Evolutionary conservation across 2,329 filamentous ascomycete genomes (phyloP).

Genomic region (Hypoxylon sp.): DNA sequence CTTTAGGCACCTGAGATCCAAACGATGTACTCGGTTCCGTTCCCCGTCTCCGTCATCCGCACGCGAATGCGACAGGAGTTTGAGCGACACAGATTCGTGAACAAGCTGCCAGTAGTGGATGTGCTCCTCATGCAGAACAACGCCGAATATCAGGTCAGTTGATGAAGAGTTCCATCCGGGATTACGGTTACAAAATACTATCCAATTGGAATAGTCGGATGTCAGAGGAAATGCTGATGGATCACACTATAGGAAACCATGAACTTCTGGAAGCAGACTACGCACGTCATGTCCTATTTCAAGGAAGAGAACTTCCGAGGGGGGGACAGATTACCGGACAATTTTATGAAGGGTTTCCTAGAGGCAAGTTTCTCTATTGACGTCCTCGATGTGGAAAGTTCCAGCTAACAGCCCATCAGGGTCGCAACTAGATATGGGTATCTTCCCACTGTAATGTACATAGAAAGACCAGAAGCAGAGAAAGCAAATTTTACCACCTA

Average conservation of each 20-base stretch:
- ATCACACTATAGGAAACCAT: constrained; percentile 81
- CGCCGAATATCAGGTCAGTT: constrained; percentile 88
- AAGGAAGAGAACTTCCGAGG: constrained; percentile 84
- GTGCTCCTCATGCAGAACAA: constrained; percentile 92
- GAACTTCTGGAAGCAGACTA: constrained; percentile 99
- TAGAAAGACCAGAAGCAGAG: constrained; percentile 55
- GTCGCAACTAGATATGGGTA: constrained; percentile 68
- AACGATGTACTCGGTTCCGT: constrained; percentile 93
- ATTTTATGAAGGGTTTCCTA: constrained; percentile 94
- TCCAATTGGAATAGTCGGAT: not conserved
- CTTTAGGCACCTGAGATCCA: constrained; percentile 93
- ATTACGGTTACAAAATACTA: not conserved
- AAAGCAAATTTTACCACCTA: constrained; percentile 52
- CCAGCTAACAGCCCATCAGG: constrained; percentile 58
- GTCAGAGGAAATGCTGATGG: constrained; percentile 29
- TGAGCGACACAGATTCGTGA: constrained; percentile 93
- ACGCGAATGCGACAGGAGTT: constrained; percentile 98
- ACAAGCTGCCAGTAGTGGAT: constrained; percentile 89
- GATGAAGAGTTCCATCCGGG: not conserved
- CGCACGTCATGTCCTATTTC: constrained; percentile 98
- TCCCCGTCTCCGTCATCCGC: constrained; percentile 88
- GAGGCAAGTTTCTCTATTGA: constrained; percentile 74
- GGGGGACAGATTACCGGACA: constrained; percentile 83
- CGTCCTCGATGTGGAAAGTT: not conserved
- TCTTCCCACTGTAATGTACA: constrained; percentile 55